phyloP scores from a whole-genome alignment of 1,284 basidiomycete genomes.

The Trametes hirsuta region DNA sequence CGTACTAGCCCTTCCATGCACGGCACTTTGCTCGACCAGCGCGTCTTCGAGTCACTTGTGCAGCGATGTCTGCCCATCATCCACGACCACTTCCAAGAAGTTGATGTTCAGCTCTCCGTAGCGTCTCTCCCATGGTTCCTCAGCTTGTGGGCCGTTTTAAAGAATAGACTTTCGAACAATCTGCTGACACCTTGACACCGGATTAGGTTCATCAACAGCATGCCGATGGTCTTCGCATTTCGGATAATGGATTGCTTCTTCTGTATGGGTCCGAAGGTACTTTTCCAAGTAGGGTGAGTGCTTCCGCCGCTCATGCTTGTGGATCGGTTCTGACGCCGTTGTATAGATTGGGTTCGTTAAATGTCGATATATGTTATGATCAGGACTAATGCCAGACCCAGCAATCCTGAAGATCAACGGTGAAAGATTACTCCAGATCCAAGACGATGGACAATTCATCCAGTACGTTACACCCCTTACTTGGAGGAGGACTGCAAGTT shows the following conservation, averaged over 20 bases:
- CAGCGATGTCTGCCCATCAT: slow-evolving; percentile 89
- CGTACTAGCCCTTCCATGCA: slow-evolving; percentile 92
- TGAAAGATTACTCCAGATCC: slow-evolving; percentile 90
- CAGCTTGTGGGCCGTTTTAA: slow-evolving; percentile 65
- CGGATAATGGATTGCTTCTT: slow-evolving; percentile 99
- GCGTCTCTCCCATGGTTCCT: slow-evolving; percentile 99
- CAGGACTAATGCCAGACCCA: slow-evolving; percentile 31
- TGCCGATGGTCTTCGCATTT: slow-evolving; percentile 99
- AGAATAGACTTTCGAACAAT: neutral
- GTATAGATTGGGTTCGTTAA: slow-evolving; percentile 47
- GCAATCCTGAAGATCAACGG: slow-evolving; percentile 99
- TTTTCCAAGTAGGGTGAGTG: slow-evolving; percentile 94
- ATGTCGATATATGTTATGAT: neutral
- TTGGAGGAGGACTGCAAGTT: too few relatives aligned
- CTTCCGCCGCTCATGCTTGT: neutral
- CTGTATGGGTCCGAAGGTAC: slow-evolving; percentile 97
- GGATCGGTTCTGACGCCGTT: slow-evolving; percentile 10
- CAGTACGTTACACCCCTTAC: slow-evolving; percentile 54
- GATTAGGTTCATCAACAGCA: slow-evolving; percentile 91
- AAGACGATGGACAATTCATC: slow-evolving; percentile 97
- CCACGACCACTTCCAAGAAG: slow-evolving; percentile 89
- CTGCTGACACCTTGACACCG: neutral
- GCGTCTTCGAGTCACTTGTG: slow-evolving; percentile 98
- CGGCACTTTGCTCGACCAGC: slow-evolving; percentile 95
- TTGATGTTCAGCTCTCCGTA: slow-evolving; percentile 97